A percentile compares a stretch with the other conserved stretches of the same genome.
phyloP scores from a whole-genome alignment of 495 filamentous ascomycete genomes.

The Letharia lupina region DNA sequence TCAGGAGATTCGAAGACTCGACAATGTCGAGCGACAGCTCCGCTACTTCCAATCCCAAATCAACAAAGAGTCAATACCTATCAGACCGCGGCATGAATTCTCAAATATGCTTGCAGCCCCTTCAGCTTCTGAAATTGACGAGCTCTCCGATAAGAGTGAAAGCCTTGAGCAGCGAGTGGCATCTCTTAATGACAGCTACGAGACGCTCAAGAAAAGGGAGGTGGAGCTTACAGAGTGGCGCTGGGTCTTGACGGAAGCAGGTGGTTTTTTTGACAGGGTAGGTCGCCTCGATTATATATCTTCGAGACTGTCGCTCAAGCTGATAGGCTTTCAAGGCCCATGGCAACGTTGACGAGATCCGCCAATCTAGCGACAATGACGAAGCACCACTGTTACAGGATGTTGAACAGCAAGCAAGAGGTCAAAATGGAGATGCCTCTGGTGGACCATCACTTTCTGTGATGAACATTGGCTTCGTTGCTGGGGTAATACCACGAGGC shows the following conservation, averaged over 20 bases:
- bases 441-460: conserved; percentile 79
- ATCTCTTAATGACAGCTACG: conserved; percentile 92
- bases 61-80: conserved; percentile 77
- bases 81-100: conserved; percentile 79
- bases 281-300: conserved; percentile 17
- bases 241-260: conserved; percentile 91
- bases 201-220: conserved; percentile 94
- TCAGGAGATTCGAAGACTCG: conserved; percentile 89
- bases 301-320: conserved; percentile 12
- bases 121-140: conserved; percentile 87
- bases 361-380: conserved; percentile 80
- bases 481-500: conserved; percentile 89
- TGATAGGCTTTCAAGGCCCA: conserved; percentile 52
- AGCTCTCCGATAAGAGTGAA: conserved; percentile 83
- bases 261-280: conserved; percentile 88
- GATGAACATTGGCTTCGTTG: conserved; percentile 99
- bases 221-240: conserved; percentile 96
- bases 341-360: conserved; percentile 92
- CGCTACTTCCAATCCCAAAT: conserved; percentile 92
- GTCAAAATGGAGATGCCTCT: conserved; percentile 60
- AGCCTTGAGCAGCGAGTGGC: conserved; percentile 84
- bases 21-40: conserved; percentile 96
- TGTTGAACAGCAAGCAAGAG: conserved; percentile 65
- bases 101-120: conserved; percentile 75
- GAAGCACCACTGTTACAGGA: conserved; percentile 73